A percentile compares a stretch with the other conserved stretches of the same genome.
Conservation (phyloP, 2,329 filamentous ascomycete genomes). For the Fusarium agapanthi region DNA sequence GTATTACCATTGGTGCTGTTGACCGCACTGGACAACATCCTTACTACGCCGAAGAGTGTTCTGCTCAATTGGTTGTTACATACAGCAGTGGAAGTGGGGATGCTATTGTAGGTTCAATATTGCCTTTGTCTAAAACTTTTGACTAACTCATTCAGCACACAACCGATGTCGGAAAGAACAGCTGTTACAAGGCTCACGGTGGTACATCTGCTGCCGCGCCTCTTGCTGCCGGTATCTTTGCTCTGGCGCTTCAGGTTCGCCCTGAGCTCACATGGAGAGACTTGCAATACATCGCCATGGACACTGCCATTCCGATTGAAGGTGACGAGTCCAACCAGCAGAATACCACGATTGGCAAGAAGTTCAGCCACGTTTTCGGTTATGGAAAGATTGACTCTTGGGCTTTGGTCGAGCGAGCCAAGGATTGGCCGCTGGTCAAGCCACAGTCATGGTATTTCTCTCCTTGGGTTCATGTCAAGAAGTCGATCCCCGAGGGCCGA, state of each 20-base stretch:
- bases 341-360: slow-evolving; percentile 79
- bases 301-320: slow-evolving; percentile 85
- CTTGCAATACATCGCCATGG: slow-evolving; percentile 87
- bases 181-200: slow-evolving; percentile 84
- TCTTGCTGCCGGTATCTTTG: slow-evolving; percentile 90
- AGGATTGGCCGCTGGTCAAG: slow-evolving; percentile 87
- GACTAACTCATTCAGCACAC: slow-evolving; percentile 69
- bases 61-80: slow-evolving; percentile 92
- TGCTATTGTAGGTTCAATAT: slow-evolving; percentile 69
- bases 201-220: slow-evolving; percentile 96
- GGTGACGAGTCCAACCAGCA: slow-evolving; percentile 78
- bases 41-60: slow-evolving; percentile 96
- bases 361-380: slow-evolving; percentile 93
- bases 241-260: slow-evolving; percentile 83
- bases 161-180: slow-evolving; percentile 87
- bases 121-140: neutral
- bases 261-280: slow-evolving; percentile 94
- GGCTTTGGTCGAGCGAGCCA: slow-evolving; percentile 83
- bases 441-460: slow-evolving; percentile 95
- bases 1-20: slow-evolving; percentile 93
- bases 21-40: slow-evolving; percentile 89
- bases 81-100: slow-evolving; percentile 93
- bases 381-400: slow-evolving; percentile 96
- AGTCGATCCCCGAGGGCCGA: slow-evolving; percentile 84
- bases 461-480: slow-evolving; percentile 91